Evolutionary conservation across 805 yeast species (phyloP).

Genomic region (Saccharomycopsis fibuligera): DNA sequence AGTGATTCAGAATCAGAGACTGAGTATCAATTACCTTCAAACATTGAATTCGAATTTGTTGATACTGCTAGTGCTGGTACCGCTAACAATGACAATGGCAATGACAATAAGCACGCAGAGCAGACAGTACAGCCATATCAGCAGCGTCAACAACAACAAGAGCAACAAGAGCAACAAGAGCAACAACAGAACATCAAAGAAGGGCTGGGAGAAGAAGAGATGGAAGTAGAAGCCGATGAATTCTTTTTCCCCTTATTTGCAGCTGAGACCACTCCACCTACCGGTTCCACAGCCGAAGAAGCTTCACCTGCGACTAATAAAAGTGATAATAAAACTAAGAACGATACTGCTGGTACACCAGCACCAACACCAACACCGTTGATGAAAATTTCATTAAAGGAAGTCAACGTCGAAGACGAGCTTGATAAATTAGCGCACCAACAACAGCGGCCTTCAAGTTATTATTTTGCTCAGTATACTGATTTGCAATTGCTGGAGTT

Average conservation of each 20-base stretch:
- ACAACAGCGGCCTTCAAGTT: conserved; percentile 15
- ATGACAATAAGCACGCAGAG: neutral
- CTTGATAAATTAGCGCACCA: too few species aligned
- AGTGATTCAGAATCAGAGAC: conserved; percentile 2
- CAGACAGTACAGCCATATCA: neutral
- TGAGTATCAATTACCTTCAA: conserved; percentile 12
- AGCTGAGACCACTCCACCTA: neutral
- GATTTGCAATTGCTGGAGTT: conserved; percentile 1
- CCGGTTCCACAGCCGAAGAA: too few species aligned
- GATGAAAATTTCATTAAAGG: too few species aligned
- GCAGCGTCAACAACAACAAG: neutral
- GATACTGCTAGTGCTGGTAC: too few species aligned
- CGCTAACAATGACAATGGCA: neutral
- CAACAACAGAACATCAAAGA: neutral
- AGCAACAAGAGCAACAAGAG: neutral
- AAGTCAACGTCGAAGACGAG: conserved; percentile 1
- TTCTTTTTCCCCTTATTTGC: conserved; percentile 20
- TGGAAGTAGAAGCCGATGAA: conserved; percentile 10
- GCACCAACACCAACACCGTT: too few species aligned
- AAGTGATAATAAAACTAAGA: conserved; percentile 13
- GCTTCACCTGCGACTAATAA: neutral
- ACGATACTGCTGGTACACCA: too few species aligned
- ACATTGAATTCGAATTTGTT: conserved; percentile 20
- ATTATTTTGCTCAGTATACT: conserved; percentile 17
- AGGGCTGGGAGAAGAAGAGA: neutral